phyloP scores from a whole-genome alignment of 495 filamentous ascomycete genomes.

The Neurospora sp. region DNA sequence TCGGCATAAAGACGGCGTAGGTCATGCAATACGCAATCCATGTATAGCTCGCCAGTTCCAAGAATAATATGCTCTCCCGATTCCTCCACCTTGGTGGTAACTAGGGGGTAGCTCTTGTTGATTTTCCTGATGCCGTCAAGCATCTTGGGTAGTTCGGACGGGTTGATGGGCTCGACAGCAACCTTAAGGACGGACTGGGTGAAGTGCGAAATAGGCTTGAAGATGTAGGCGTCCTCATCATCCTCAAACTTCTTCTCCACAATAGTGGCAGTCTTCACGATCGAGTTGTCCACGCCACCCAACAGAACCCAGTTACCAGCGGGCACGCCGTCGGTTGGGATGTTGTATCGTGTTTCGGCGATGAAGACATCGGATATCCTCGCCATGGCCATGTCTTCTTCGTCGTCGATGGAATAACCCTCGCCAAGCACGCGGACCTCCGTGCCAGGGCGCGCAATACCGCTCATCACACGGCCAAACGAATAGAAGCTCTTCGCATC shows the following conservation, averaged over 20 bases:
- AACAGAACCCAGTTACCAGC: slow-evolving; percentile 93
- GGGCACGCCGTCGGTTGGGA: slow-evolving; percentile 81
- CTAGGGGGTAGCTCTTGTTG: slow-evolving; percentile 93
- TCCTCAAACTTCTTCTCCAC: slow-evolving; percentile 73
- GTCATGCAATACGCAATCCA: slow-evolving; percentile 97
- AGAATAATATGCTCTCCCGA: slow-evolving; percentile 95
- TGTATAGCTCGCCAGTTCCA: slow-evolving; percentile 93
- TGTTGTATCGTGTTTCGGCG: slow-evolving; percentile 86
- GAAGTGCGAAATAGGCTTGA: slow-evolving; percentile 86
- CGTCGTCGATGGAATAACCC: slow-evolving; percentile 91
- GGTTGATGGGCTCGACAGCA: slow-evolving; percentile 95
- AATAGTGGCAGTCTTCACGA: slow-evolving; percentile 94
- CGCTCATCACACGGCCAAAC: slow-evolving; percentile 89
- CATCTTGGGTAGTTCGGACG: slow-evolving; percentile 98
- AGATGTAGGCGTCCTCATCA: slow-evolving; percentile 87
- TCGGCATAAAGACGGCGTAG: slow-evolving; percentile 89
- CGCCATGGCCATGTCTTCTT: slow-evolving; percentile 93
- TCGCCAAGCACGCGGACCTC: slow-evolving; percentile 90
- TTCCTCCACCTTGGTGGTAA: slow-evolving; percentile 95
- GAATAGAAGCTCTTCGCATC: slow-evolving; percentile 84
- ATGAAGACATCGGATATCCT: slow-evolving; percentile 86
- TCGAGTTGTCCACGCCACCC: slow-evolving; percentile 90
- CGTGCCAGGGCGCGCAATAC: slow-evolving; percentile 70
- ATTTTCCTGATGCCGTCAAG: slow-evolving; percentile 91
- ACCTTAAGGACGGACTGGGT: slow-evolving; percentile 98